Evolutionary conservation across 306 rosid species (phyloP), one percentile per base, ranked within the genome.

Genomic region (Begonia masoniana): DNA sequence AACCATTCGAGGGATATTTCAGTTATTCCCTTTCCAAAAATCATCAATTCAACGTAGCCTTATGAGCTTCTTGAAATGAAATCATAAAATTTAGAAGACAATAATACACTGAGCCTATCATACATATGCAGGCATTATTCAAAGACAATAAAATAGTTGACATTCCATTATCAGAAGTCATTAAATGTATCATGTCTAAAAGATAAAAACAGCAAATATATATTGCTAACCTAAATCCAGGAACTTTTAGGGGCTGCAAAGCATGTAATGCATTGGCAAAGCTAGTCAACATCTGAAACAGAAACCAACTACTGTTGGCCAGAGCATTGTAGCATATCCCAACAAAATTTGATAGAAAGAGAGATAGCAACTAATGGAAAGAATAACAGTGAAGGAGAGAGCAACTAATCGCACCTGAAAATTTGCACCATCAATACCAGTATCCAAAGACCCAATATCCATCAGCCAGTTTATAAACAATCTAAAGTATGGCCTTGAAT

Each of bases 211-310:
- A 8, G 52, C 59, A 36, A 59, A 13, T 15, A 14, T 26, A 19
- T 19, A 15, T 61, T 63, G 17, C 61, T 51, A 58, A 92, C 96
- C 99, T 92, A 95, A 92, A 92, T 46, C 80, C 76, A 61, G 96
- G 95, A 72, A 92, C 84, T 65, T 83, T 81, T 62, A 86, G 93
- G 55, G 96, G 99, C 70, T 92, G 99, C 72, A 92, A 70, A 51
- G 83, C 82, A 79, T 92, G 95, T 70, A 83, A 92, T 64, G 96
- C 84, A 67, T 77, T 83, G 56, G 96, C 95, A 61, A 83, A 86
- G 21, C 71, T 65, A 48, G 81, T 74, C 80, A 92, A 79, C 58
- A 92, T 81, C 99, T 92, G 95, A 69, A 74, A 60, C 21, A 66
- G 46, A 17, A 55, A 69, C 42, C 31, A 41, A 57, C 16, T 10